These are phyloP conservation scores for Castanopsis chinensis DNA, from an alignment of 306 rosid genomes.

Conservation along the genomic window DNA sequence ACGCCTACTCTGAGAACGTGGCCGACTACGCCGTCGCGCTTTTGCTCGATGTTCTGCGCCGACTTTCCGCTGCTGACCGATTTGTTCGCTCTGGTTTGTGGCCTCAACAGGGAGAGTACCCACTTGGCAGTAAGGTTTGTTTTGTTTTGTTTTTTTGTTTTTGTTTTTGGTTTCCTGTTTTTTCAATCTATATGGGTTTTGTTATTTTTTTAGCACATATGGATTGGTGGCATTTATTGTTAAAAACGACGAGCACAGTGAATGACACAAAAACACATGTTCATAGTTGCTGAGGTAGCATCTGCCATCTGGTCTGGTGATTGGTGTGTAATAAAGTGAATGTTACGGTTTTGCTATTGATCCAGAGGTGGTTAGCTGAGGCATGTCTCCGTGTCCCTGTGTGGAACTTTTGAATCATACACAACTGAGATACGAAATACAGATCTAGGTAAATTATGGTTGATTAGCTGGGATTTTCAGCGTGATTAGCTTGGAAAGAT, in stretches of 20 bases:
- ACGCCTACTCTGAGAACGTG: slow-evolving; percentile 4
- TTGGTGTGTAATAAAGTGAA: background rate
- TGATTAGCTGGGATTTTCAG: background rate
- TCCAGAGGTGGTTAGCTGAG: background rate
- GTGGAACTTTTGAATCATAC: background rate
- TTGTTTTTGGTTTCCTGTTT: background rate
- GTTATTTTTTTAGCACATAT: background rate
- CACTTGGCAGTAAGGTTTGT: slow-evolving; percentile 13
- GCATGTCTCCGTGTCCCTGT: background rate
- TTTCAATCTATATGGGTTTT: background rate
- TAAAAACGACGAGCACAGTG: no score
- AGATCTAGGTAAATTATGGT: background rate
- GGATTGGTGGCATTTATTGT: background rate
- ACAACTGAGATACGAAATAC: background rate
- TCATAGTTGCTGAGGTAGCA: no score
- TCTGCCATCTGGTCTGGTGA: no score
- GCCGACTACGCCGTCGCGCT: slow-evolving; percentile 23
- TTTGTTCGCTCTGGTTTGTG: slow-evolving; percentile 7
- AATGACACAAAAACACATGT: no score
- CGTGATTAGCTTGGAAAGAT: background rate
- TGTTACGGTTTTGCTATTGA: background rate
- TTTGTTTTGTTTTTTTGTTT: background rate
- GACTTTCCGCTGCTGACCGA: slow-evolving; percentile 8
- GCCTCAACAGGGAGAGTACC: slow-evolving; percentile 14
- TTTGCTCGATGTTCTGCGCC: slow-evolving; percentile 14